phyloP scores from a whole-genome alignment of 2,329 filamentous ascomycete genomes.

The Aspergillus melleus region DNA sequence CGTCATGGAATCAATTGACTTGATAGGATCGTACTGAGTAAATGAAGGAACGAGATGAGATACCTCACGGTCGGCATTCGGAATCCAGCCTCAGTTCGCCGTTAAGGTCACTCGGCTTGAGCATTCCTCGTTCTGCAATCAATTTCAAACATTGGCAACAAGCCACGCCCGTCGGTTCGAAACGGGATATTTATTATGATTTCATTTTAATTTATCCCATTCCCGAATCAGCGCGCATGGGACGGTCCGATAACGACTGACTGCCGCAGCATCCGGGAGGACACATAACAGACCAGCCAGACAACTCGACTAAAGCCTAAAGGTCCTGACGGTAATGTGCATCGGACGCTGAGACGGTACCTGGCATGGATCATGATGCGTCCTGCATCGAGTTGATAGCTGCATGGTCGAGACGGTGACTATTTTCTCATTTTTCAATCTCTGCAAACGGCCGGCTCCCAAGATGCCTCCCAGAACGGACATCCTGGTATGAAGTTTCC shows the following conservation, averaged over 20 bases:
- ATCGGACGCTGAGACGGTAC: not conserved
- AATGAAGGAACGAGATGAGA: not conserved
- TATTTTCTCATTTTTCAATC: too few relatives aligned
- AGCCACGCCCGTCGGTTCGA: constrained; percentile 2
- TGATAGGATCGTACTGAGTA: not conserved
- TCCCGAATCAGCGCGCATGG: too few relatives aligned
- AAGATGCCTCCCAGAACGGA: not conserved
- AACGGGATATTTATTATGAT: not conserved
- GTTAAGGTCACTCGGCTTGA: not conserved
- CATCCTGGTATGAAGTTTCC: constrained; percentile 5
- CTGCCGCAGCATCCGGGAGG: too few relatives aligned
- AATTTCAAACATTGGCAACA: not conserved
- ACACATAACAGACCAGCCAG: too few relatives aligned
- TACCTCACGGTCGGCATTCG: not conserved
- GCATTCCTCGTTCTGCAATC: not conserved
- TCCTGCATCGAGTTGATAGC: not conserved
- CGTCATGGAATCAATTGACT: not conserved
- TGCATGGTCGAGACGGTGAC: not conserved
- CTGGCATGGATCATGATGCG: not conserved
- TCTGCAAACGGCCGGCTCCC: constrained; percentile 17
- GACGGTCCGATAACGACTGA: too few relatives aligned
- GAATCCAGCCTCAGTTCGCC: too few relatives aligned
- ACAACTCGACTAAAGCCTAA: too few relatives aligned
- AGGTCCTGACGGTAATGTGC: not conserved
- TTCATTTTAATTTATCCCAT: not conserved